Evolutionary conservation across 2,329 filamentous ascomycete species (phyloP).

Genomic region (Emergomyces orientalis): DNA sequence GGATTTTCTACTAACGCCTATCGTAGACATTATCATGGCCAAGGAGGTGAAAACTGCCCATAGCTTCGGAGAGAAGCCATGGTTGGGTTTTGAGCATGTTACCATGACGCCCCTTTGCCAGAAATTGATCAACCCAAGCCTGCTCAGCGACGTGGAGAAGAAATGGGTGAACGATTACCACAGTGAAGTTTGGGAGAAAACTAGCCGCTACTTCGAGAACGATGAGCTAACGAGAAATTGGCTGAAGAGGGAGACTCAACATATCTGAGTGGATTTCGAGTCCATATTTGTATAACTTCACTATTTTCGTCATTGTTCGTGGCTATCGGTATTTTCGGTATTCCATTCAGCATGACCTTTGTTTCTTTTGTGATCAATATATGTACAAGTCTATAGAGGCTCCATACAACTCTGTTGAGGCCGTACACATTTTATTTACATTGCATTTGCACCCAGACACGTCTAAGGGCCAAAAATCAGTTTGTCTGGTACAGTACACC

Average conservation of each 20-base stretch:
- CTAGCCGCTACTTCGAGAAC: slow-evolving; percentile 61
- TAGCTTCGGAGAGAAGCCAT: slow-evolving; percentile 87
- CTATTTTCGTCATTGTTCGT: background rate
- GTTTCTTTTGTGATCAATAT: background rate
- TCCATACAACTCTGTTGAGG: background rate
- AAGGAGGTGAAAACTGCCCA: slow-evolving; percentile 78
- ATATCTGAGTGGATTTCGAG: slow-evolving; percentile 22
- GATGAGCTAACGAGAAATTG: slow-evolving; percentile 66
- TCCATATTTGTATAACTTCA: background rate
- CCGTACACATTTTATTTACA: background rate
- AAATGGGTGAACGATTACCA: slow-evolving; percentile 84
- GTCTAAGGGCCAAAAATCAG: no score
- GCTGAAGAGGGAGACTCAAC: slow-evolving; percentile 78
- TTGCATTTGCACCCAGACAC: no score
- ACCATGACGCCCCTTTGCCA: slow-evolving; percentile 94
- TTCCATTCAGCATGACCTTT: background rate
- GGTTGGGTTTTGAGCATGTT: slow-evolving; percentile 89
- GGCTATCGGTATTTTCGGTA: background rate
- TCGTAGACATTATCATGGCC: slow-evolving; percentile 69
- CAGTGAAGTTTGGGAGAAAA: slow-evolving; percentile 70
- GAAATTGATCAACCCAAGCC: slow-evolving; percentile 66
- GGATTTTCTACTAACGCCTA: slow-evolving; percentile 10
- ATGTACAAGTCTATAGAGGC: background rate
- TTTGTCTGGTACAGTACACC: background rate
- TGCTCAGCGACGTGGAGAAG: slow-evolving; percentile 67